Percentiles rank a stretch among this genome's conserved stretches.
Conservation (phyloP, 768 basidiomycete species). For the Mycena venus region DNA sequence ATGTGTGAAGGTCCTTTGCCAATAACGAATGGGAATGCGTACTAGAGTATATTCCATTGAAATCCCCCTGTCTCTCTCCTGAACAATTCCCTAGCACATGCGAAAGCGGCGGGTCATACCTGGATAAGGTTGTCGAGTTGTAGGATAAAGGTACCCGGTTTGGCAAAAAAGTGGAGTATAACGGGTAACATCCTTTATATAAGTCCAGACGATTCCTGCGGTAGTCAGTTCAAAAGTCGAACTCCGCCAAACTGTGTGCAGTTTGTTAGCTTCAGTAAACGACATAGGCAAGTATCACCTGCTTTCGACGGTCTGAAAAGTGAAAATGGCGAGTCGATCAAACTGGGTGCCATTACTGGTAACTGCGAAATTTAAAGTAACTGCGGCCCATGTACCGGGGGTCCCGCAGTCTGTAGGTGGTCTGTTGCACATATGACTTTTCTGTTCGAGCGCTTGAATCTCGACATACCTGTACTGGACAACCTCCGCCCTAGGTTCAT, state of each 20-base stretch:
- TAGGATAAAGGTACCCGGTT: constrained; percentile 77
- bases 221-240: constrained; percentile 84
- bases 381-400: constrained; percentile 79
- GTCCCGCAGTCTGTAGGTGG: constrained; percentile 81
- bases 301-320: constrained; percentile 85
- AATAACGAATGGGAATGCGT: constrained; percentile 28
- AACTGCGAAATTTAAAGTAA: constrained; percentile 83
- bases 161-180: constrained; percentile 79
- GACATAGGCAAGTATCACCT: too few relatives aligned
- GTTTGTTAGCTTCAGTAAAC: too few relatives aligned
- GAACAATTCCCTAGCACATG: background rate
- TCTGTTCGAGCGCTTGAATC: background rate
- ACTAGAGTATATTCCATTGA: constrained; percentile 82
- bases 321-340: constrained; percentile 79
- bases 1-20: background rate
- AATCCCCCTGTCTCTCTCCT: constrained; percentile 48
- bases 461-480: constrained; percentile 68
- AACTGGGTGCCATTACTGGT: constrained; percentile 85
- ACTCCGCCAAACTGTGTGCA: constrained; percentile 83
- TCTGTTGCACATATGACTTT: constrained; percentile 54
- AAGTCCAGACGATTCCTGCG: constrained; percentile 85
- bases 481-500: constrained; percentile 65
- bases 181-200: constrained; percentile 80
- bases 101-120: background rate
- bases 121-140: constrained; percentile 78